Base-by-base conservation (phyloP, 1,284 basidiomycete species). In the Grifola frondosa region DNA sequence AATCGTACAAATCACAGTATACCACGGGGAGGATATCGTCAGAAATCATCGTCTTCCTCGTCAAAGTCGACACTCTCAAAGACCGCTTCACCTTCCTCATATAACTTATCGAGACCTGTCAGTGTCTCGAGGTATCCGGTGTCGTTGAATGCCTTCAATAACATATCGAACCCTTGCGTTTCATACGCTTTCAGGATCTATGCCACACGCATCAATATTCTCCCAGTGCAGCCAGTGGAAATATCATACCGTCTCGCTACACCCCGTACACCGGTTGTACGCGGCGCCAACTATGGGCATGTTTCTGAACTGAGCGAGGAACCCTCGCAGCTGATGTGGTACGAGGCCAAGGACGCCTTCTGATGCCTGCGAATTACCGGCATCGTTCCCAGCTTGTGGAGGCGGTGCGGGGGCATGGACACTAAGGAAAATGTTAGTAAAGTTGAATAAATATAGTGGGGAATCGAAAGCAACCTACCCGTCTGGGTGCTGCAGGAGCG, bases 311-410 rank as follows among this genome's bases (percentile, higher is more conserved):
- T 90, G 84, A 5, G 84, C 80, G 8, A 99, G 73, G 69, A 84
- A 92, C 0, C 95, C 97, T 1, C 97, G 81, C 5, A 99, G 71
- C 62, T 98, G 96, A 63, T 99, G 97, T 1, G 96, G 96, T 0
- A 97, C 88, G 3, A 86, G 69, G 0, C 95, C 95, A 1, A 98
- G 77, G 0, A 90, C 70, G 62, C 88, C 71, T 61, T 58, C 71
- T 36, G 56, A 63, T 50, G 38, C 69, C 34, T 62, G 61, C 17
- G 62, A 58, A 13, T 66, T 58, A 2, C 61, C 46, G 6, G 53
- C 55, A 28, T 61, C 57, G 40, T 68, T 59, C 42, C 71, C 58
- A 20, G 67, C 57, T 45, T 67, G 68, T 6, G 75, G 73, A 2
- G 74, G 77, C 1, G 86, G 81, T 0, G 88, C 79, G 0, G 83